Evolutionary conservation across 2,329 filamentous ascomycete genomes (phyloP).

Genomic region (Microthyrium microscopicum): DNA sequence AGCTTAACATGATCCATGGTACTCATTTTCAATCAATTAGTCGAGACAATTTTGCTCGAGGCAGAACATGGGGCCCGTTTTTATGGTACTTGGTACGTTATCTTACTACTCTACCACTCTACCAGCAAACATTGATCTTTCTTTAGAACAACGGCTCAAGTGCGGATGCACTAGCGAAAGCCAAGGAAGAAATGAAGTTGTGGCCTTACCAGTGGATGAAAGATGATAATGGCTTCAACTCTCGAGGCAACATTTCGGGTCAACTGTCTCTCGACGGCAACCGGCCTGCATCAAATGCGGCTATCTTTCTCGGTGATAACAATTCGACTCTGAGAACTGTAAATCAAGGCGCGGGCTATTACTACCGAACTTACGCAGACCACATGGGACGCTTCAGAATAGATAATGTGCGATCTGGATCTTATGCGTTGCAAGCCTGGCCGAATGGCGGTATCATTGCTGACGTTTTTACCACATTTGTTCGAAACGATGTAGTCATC

Average conservation of each 20-base stretch:
- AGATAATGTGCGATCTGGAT: conserved; percentile 25
- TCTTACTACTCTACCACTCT: not conserved
- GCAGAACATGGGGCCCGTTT: conserved; percentile 11
- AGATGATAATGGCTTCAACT: conserved; percentile 26
- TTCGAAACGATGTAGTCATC: conserved; percentile 25
- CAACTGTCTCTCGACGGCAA: conserved; percentile 30
- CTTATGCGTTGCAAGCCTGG: conserved; percentile 35
- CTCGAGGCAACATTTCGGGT: conserved; percentile 30
- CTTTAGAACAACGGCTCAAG: conserved; percentile 29
- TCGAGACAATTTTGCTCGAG: conserved; percentile 19
- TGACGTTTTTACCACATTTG: conserved; percentile 29
- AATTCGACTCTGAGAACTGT: conserved; percentile 28
- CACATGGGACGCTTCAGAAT: conserved; percentile 27
- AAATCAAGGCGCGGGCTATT: conserved; percentile 32
- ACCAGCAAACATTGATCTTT: conserved; percentile 2
- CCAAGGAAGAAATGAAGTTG: conserved; percentile 23
- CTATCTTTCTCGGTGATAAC: conserved; percentile 34
- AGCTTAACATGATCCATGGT: conserved; percentile 38
- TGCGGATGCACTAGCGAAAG: conserved; percentile 24
- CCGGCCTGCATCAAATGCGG: conserved; percentile 29
- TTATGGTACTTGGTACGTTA: conserved; percentile 10
- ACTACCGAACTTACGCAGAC: conserved; percentile 33
- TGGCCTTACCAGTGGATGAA: conserved; percentile 36
- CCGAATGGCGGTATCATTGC: conserved; percentile 28
- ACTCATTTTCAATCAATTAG: conserved; percentile 28